Conservation (phyloP, 345 rosid species). For the Noccaea bulbosa region DNA sequence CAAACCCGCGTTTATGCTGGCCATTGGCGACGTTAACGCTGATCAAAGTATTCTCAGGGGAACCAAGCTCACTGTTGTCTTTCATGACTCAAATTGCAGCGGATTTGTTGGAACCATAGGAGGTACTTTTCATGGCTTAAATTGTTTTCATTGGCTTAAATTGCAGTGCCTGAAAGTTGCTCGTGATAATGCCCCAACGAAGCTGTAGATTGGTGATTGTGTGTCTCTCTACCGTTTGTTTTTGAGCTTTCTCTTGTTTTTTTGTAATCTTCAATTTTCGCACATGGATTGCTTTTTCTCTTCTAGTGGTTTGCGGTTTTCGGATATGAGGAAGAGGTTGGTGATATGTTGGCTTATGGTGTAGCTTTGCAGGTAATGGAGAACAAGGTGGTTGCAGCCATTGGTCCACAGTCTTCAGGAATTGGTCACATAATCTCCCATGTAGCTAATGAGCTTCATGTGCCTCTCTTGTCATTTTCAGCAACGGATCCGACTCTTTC, state of each 20-base stretch:
- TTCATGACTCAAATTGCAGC: conserved; percentile 78
- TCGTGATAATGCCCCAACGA: conserved; percentile 19
- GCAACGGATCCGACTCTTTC: conserved; percentile 77
- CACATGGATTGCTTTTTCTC: neutral
- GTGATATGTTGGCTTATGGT: conserved; percentile 45
- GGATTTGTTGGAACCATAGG: conserved; percentile 80
- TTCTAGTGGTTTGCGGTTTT: neutral
- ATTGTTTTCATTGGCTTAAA: conserved; percentile 19
- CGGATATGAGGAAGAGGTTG: conserved; percentile 36
- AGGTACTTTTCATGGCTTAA: conserved; percentile 61
- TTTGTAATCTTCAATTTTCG: too few species aligned
- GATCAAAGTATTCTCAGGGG: conserved; percentile 61
- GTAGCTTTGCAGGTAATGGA: conserved; percentile 93
- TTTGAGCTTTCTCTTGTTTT: too few species aligned
- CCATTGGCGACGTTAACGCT: conserved; percentile 71
- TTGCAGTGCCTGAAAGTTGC: conserved; percentile 6
- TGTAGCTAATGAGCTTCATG: conserved; percentile 68
- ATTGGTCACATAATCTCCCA: conserved; percentile 87
- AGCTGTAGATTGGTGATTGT: conserved; percentile 14
- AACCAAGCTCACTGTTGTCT: conserved; percentile 51
- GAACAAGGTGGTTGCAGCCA: conserved; percentile 63
- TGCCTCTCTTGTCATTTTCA: conserved; percentile 69
- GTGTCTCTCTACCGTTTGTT: neutral
- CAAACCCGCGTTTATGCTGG: conserved; percentile 60
- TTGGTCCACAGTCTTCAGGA: conserved; percentile 96